A percentile compares a stretch with the other conserved stretches of the same genome.
phyloP scores from a whole-genome alignment of 2,329 filamentous ascomycete species.

The Xylaria sp. region DNA sequence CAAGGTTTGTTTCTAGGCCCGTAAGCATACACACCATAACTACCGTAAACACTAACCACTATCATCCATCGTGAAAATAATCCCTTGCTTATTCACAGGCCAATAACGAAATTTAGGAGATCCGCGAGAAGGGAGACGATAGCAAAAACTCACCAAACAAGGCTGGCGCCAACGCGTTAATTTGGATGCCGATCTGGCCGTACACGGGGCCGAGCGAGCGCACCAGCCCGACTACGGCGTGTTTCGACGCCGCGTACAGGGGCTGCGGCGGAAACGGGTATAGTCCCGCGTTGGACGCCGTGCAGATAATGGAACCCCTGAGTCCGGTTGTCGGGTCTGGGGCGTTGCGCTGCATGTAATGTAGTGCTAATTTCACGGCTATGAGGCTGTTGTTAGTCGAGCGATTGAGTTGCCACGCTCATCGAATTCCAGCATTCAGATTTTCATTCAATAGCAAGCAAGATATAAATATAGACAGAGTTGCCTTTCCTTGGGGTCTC shows the following conservation, averaged over 20 bases:
- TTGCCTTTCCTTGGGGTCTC: too few relatives aligned
- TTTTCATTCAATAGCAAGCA: background rate
- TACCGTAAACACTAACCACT: too few relatives aligned
- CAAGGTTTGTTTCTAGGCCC: slow-evolving; percentile 52
- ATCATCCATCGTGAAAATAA: too few relatives aligned
- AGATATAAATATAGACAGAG: too few relatives aligned
- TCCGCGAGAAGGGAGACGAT: background rate
- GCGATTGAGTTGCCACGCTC: background rate
- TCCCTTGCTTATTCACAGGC: too few relatives aligned
- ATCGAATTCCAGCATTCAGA: background rate
- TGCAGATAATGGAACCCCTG: slow-evolving; percentile 57
- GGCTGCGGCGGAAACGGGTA: slow-evolving; percentile 58
- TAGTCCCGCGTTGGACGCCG: slow-evolving; percentile 58
- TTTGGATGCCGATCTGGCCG: slow-evolving; percentile 49
- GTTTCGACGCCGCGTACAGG: slow-evolving; percentile 55
- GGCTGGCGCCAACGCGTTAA: slow-evolving; percentile 57
- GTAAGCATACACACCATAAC: background rate
- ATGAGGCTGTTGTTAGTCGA: background rate
- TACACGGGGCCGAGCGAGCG: slow-evolving; percentile 51
- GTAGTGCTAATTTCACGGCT: slow-evolving; percentile 55
- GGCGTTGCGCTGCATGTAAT: slow-evolving; percentile 56
- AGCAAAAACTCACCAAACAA: slow-evolving; percentile 48
- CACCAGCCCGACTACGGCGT: slow-evolving; percentile 55
- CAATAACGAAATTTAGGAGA: too few relatives aligned
- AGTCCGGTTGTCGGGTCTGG: slow-evolving; percentile 35